A percentile compares a stretch with the other conserved stretches of the same genome.
These are phyloP conservation scores for Penicillium paxilli DNA, from an alignment of 495 filamentous ascomycete genomes.

Conservation along the genomic window DNA sequence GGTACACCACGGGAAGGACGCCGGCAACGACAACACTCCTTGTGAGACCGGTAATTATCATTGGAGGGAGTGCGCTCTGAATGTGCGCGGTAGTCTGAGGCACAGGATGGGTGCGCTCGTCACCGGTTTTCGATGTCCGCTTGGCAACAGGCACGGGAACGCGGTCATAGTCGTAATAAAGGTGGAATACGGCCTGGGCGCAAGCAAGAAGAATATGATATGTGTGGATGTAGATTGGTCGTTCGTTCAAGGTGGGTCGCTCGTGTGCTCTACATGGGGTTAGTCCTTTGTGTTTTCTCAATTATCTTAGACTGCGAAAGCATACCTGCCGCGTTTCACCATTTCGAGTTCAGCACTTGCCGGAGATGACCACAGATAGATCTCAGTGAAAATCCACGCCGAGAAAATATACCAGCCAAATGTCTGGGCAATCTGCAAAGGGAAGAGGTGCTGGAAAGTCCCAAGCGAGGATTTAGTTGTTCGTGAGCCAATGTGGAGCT, in stretches of 20 bases:
- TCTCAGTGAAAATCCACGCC: constrained; percentile 75
- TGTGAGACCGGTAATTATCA: constrained; percentile 35
- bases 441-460: constrained; percentile 57
- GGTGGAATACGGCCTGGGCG: constrained; percentile 66
- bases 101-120: constrained; percentile 38
- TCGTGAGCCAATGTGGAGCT: constrained; percentile 70
- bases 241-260: constrained; percentile 81
- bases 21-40: constrained; percentile 46
- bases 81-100: constrained; percentile 35
- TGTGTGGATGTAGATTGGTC: constrained; percentile 76
- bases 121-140: constrained; percentile 28
- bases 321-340: constrained; percentile 65
- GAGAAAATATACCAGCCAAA: constrained; percentile 73
- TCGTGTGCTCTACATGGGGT: constrained; percentile 54
- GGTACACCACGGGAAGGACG: constrained; percentile 57
- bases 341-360: constrained; percentile 64
- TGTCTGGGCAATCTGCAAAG: constrained; percentile 63
- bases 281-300: constrained; percentile 5
- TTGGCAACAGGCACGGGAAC: constrained; percentile 56
- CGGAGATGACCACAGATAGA: constrained; percentile 78
- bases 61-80: constrained; percentile 21
- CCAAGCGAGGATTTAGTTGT: constrained; percentile 67
- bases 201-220: constrained; percentile 68
- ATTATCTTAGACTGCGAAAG: not conserved
- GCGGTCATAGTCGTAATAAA: constrained; percentile 73